Evolutionary conservation across 306 rosid species (phyloP), one percentile per base, ranked within the genome.

Genomic region (Amphicarpaea edgeworthii): DNA sequence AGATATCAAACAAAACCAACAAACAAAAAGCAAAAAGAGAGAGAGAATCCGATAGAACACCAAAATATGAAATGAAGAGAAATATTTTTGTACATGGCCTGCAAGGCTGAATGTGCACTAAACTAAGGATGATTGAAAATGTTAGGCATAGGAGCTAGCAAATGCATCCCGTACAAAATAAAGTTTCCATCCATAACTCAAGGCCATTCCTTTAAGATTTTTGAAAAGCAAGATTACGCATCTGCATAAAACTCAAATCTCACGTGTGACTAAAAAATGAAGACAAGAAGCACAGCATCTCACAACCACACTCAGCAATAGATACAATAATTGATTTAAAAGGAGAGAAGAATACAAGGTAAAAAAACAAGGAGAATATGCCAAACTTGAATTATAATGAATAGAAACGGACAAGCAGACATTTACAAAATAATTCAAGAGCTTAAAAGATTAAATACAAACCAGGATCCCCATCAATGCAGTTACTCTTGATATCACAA

Each of bases 381-480:
- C 15, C 8, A 26, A 77, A 55, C 5, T 2, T n/a, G 9, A 58
- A 45, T 20, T 57, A 19, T 15, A 30, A 17, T 21, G 28, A 59
- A 15, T 26, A 46, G 61, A 70, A 70, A 53, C 5, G 10, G 15
- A 30, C 6, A 70, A 24, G 75, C n/a, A 26, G 24, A 51, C 15
- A 59, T 11, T 47, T 23, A 81, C 26, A 49, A 42, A 8, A 38
- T 17, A 26, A 69, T 10, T 54, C 7, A 21, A 54, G 50, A 59
- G 75, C 26, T 50, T 45, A n/a, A 61, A 43, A 50, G 11, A 72
- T 50, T 26, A 77, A 46, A 58, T 70, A 83, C 95, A 4, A 68
- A 94, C 98, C 98, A 94, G 89, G 84, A 94, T 79, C 46, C 98
- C 97, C 93, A 85, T 90, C 58, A 94, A 73, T 7, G 98, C 98